A percentile compares a stretch with the other conserved stretches of the same genome.
phyloP scores from a whole-genome alignment of 1,284 basidiomycete genomes.

The Cryptococcus maquisensis region DNA sequence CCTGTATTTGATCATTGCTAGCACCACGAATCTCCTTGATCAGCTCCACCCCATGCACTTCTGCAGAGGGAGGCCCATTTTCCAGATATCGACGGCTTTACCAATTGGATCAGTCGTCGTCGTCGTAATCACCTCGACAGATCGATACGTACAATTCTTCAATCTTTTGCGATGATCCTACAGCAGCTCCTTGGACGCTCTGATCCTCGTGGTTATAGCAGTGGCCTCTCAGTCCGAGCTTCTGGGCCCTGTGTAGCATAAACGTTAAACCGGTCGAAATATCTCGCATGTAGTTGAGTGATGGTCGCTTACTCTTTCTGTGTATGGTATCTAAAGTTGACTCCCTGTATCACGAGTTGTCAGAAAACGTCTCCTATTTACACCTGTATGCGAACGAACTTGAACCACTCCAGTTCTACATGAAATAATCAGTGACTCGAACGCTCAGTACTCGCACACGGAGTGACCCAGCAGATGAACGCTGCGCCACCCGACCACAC shows the following conservation, averaged over 20 bases:
- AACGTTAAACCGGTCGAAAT: neutral
- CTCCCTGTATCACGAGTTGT: conserved; percentile 22
- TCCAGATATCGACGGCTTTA: conserved; percentile 18
- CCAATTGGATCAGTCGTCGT: neutral
- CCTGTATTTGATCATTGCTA: conserved; percentile 23
- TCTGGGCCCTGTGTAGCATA: conserved; percentile 24
- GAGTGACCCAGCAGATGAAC: neutral
- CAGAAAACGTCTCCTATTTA: neutral
- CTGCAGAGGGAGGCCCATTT: conserved; percentile 32
- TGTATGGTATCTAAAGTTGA: conserved; percentile 37
- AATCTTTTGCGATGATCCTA: conserved; percentile 33
- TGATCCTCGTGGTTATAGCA: conserved; percentile 42
- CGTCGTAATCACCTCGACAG: neutral
- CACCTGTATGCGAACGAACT: conserved; percentile 11
- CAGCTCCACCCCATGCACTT: conserved; percentile 33
- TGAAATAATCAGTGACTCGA: conserved; percentile 1
- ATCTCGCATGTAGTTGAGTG: neutral
- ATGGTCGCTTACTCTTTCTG: conserved; percentile 32
- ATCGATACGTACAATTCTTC: conserved; percentile 27
- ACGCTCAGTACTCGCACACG: neutral
- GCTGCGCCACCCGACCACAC: conserved; percentile 1
- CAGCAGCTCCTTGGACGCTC: conserved; percentile 43
- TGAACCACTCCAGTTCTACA: conserved; percentile 38
- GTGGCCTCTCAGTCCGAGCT: conserved; percentile 40
- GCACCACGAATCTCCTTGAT: conserved; percentile 25